Conservation (phyloP, 1,284 basidiomycete genomes). For the Trichosporon inkin region DNA sequence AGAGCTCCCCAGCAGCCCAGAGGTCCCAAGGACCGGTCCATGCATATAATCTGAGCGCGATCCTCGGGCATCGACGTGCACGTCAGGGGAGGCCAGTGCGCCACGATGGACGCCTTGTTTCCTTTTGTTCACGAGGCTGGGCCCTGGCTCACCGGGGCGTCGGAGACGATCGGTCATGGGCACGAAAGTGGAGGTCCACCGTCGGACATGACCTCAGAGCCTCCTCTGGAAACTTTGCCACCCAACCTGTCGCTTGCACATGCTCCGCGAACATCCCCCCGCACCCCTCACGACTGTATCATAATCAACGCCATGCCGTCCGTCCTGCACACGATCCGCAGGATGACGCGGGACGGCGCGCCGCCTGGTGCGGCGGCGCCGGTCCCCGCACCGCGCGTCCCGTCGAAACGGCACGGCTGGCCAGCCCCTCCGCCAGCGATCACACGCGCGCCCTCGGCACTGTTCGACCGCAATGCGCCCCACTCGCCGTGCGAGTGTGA, state of each 20-base stretch:
- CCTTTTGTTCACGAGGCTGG: too few species aligned
- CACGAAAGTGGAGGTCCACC: too few species aligned
- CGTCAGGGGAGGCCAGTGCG: too few species aligned
- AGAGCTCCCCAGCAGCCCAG: too few species aligned
- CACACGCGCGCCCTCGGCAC: neutral
- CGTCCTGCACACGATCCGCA: conserved; percentile 4
- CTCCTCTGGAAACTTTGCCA: too few species aligned
- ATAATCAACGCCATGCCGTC: neutral
- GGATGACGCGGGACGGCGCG: neutral
- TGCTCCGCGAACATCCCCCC: neutral
- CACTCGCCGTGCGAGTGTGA: neutral
- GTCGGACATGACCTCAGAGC: too few species aligned
- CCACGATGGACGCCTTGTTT: too few species aligned
- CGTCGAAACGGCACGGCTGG: neutral
- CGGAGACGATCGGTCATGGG: too few species aligned
- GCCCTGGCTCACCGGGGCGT: too few species aligned
- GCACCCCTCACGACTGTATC: neutral
- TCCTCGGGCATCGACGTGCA: too few species aligned
- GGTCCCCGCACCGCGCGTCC: neutral
- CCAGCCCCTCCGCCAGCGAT: neutral
- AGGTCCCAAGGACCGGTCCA: too few species aligned
- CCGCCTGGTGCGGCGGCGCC: neutral
- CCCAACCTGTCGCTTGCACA: neutral
- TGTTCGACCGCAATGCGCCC: neutral
- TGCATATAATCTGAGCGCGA: too few species aligned